These are phyloP conservation scores for Thielaviopsis musarum DNA, from an alignment of 2,329 filamentous ascomycete species.

Conservation along the genomic window DNA sequence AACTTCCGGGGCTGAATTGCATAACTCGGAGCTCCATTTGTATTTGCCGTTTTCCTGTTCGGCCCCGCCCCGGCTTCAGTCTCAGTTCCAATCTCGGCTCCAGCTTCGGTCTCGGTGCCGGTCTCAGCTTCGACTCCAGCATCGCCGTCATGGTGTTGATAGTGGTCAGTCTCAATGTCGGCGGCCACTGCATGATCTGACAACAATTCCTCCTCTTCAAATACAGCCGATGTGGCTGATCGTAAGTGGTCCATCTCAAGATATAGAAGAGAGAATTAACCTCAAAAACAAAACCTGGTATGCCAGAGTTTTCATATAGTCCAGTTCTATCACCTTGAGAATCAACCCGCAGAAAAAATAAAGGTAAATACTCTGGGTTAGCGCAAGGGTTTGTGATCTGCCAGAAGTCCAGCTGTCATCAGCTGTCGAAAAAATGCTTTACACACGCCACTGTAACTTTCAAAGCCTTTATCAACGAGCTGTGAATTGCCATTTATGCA, in stretches of 20 bases:
- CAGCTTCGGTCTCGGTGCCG: background rate
- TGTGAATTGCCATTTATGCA: no score
- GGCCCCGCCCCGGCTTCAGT: background rate
- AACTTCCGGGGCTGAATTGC: slow-evolving; percentile 21
- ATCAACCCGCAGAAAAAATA: background rate
- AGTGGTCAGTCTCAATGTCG: background rate
- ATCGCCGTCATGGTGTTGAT: background rate
- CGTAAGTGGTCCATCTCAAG: background rate
- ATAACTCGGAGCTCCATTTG: slow-evolving; percentile 11
- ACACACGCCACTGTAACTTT: no score
- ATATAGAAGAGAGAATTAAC: background rate
- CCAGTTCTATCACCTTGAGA: background rate
- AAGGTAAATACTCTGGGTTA: background rate
- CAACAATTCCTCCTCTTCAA: background rate
- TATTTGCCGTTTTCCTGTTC: background rate
- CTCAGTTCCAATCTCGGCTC: background rate
- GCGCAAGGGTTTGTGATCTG: background rate
- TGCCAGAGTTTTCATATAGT: background rate
- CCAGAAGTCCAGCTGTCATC: background rate
- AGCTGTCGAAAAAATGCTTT: background rate
- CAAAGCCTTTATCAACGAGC: no score
- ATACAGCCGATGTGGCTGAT: background rate
- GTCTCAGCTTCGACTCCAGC: background rate
- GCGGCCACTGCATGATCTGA: background rate
- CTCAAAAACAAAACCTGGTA: background rate